Evolutionary conservation across 108 stramenopile species (phyloP), one percentile per base, ranked within the genome.

Genomic region (Craspedostauros australis): DNA sequence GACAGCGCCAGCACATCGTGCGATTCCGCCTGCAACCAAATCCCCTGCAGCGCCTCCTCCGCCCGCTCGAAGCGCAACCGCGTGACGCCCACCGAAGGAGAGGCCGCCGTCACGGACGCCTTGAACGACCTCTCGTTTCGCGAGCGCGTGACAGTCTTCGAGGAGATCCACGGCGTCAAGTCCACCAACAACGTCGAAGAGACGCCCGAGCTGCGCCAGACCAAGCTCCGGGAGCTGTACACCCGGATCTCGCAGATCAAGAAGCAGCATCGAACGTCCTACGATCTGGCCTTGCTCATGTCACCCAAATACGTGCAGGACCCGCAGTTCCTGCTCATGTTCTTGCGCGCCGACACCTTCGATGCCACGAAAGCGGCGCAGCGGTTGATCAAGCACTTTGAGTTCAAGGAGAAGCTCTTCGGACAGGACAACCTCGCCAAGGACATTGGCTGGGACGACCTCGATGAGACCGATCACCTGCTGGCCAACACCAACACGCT

Each of bases 391-490:
- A n/a, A 39, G 2, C 45, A 71, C 44, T 71, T 66, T 23, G 58
- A 69, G 27, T 37, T 54, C 39, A 76, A 76, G 49, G 24, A 62
- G 7, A 60, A 70, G 23, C 57, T 71, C 2, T 76, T 76, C 54
- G 70, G 70, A 24, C 27, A 42, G 4, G 41, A 67, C n/a, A 37
- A 18, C 0, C 44, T 67, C 22, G 54, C 45, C 20, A 50, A 39
- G 21, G 49, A 50, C 5, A 67, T 67, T 28, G 26, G 34, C 15
- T 55, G 45, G 12, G 57, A 59, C 5, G 57, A 59, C 51, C 26
- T 67, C 29, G 41, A 51, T 18, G 26, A 25, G 19, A n/a, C n/a
- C n/a, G n/a, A n/a, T n/a, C n/a, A n/a, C n/a, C n/a, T n/a, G n/a
- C n/a, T n/a, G n/a, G n/a, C n/a, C n/a, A n/a, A n/a, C n/a, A n/a